Base-by-base conservation (phyloP, 176 grass and related monocot genomes). In the Aegilops sharonensis region DNA sequence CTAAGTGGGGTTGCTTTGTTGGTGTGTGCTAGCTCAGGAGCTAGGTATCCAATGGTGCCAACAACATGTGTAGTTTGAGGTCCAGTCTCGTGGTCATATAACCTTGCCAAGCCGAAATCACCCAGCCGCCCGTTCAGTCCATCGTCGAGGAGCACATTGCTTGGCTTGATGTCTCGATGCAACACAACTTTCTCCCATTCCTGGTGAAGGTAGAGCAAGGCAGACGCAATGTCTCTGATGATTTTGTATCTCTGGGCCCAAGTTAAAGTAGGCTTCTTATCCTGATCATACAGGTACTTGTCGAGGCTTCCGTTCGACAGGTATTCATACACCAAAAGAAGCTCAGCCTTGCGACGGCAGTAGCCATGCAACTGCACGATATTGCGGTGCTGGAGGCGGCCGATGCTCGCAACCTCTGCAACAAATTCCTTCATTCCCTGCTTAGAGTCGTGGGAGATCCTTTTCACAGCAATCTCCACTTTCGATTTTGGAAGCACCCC, bases 51-150 rank as follows among this genome's bases (percentile, higher is more conserved):
- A 23, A 78, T 60, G 52, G 76, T 78, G 11, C 76, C 76, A 61
- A 78, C 54, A 37, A 78, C 76, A 78, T 78, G 76, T 61, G 76
- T 78, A 7, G 76, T 78, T 61, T 78, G 76, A 24, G 76, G 76
- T 20, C 32, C 54, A 36, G 31, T 37, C 2, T 35, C 54, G 6
- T 78, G 76, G 20, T 78, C 76, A 37, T 78, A 78, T 24, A 78
- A 37, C 76, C 76, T 78, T 79, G 57, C 77, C 1, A 79, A 37
- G 1, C 77, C 77, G 15, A 79, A 79, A 15, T 79, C 77, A 25
- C 77, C 77, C 6, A 79, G 57, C 25, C 34, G 57, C 0, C 34
- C 77, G 10, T 63, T 79, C 57, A 40, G 34, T n/a, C 35, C 52
- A 35, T 59, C 31, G 4, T 60, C 75, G 12, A 78, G 75, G 31